Evolutionary conservation across 768 basidiomycete species (phyloP), one percentile per base, ranked within the genome.

Genomic region (Vararia minispora): DNA sequence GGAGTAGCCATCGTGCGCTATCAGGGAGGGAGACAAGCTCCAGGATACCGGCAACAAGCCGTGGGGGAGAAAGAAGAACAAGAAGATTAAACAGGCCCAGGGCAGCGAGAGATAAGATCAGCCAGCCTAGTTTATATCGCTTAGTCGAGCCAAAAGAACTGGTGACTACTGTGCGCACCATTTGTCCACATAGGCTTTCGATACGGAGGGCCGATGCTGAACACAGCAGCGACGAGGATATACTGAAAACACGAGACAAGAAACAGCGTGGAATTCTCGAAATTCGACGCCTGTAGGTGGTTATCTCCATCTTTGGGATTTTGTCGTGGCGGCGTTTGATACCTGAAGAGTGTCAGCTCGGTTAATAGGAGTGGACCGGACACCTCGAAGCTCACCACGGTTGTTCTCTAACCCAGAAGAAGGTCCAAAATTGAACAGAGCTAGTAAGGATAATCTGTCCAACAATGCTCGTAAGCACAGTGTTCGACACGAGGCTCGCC

Each of bases 241-340:
- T 99, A 99, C 62, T 99, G 95, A 76, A 98, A 98, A 45, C 90
- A 95, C 8, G 95, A 97, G 30, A 97, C 66, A 47, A 97, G 60
- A 64, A 99, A 99, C 40, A 99, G 60, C 21, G 73, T 76, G 5
- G 95, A 79, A 56, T 99, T 97, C 58, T 98, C 95, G 52, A 73
- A 92, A 56, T 92, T 97, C 28, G 63, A 74, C 16, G 88, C 79
- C 42, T 89, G 74, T 30, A 98, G 67, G 49, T 87, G 76, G 57
- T 80, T 72, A 43, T 73, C 63, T 32, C 67, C 69, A 30, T 62
- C 59, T 5, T 53, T 52, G 18, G 70, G 66, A 14, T 69, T 53
- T 24, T 56, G 54, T 33, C 56, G 52, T 0, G 60, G 60, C n/a
- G 89, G 90, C 11, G 79, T 72, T 30, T 65, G 69, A 54, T 95